Evolutionary conservation across 805 yeast species (phyloP), one percentile per base, ranked within the genome.

Genomic region (Pichia pseudocactophila): DNA sequence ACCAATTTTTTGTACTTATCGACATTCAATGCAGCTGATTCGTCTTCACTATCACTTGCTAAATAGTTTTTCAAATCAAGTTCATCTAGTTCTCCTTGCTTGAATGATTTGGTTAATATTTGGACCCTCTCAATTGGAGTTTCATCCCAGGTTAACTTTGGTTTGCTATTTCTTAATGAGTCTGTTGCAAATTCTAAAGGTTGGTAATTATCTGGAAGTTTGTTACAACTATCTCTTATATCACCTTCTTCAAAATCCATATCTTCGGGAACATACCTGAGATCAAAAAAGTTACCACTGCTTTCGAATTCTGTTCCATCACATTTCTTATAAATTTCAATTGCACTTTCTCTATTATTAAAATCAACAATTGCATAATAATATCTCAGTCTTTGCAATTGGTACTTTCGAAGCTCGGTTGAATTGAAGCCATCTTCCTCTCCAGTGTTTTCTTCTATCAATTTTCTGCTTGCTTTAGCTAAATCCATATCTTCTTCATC

Each of bases 131-230:
- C 97, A 44, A 79, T 81, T 7, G 98, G 97, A 0, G 97, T 94
- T 65, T 90, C 97, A 62, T 92, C 98, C 98, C 98, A 92, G 0
- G 97, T 89, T 51, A 92, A 70, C 61, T 86, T 89, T 39, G 92
- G 98, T 56, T 89, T 92, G 13, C 97, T 89, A 58, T 88, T 96
- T 59, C 92, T 96, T 46, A 92, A 70, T 0, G 98, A 98, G 64
- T 86, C 97, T 3, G 98, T 92, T 26, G 85, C 84, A 61, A 92
- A 92, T 18, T 65, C 59, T 41, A 69, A 69, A 16, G 98, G 98
- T 51, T 77, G 80, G 62, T 92, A 92, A 38, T 74, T 75, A 2
- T 78, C 64, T 7, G 97, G 96, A 8, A 88, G 66, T 48, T 75
- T 74, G 18, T 66, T 64, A 64, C 97, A 86, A 27, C 60, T 57